phyloP scores from a whole-genome alignment of 495 filamentous ascomycete genomes.

The Letharia lupina region DNA sequence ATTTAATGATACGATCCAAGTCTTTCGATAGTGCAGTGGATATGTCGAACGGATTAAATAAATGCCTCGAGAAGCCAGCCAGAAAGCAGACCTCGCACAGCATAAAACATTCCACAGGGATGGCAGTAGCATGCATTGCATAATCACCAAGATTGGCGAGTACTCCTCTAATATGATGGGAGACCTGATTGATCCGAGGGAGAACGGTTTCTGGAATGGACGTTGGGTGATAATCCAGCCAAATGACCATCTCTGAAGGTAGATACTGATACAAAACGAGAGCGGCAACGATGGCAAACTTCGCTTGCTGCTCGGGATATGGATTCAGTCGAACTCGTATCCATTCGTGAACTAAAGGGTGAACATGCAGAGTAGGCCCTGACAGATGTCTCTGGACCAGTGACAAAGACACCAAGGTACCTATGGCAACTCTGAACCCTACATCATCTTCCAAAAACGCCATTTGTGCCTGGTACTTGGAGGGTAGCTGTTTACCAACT shows the following conservation, averaged over 20 bases:
- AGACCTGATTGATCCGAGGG: neutral
- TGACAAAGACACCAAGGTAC: no score
- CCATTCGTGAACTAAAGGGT: no score
- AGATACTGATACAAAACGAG: slow-evolving; percentile 2
- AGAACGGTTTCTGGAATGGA: no score
- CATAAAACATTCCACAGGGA: slow-evolving; percentile 2
- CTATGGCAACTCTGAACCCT: no score
- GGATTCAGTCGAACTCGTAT: no score
- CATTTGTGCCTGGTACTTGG: no score
- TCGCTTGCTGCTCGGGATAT: no score
- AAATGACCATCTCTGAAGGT: slow-evolving; percentile 6
- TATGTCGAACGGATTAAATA: neutral
- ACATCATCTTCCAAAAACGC: no score
- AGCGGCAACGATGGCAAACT: no score
- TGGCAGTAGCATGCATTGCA: neutral
- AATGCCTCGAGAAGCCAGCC: neutral
- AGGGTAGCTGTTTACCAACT: no score
- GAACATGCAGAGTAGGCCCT: no score
- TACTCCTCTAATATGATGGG: neutral
- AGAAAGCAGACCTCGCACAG: slow-evolving; percentile 3
- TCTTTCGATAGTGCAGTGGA: neutral
- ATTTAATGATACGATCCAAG: neutral
- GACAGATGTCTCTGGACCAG: no score
- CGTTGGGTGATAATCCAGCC: neutral
- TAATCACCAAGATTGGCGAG: slow-evolving; percentile 6